Percentiles rank a stretch among this genome's conserved stretches.
Evolutionary conservation across 2,329 filamentous ascomycete species (phyloP).

Genomic region (Xylariaceae sp.): DNA sequence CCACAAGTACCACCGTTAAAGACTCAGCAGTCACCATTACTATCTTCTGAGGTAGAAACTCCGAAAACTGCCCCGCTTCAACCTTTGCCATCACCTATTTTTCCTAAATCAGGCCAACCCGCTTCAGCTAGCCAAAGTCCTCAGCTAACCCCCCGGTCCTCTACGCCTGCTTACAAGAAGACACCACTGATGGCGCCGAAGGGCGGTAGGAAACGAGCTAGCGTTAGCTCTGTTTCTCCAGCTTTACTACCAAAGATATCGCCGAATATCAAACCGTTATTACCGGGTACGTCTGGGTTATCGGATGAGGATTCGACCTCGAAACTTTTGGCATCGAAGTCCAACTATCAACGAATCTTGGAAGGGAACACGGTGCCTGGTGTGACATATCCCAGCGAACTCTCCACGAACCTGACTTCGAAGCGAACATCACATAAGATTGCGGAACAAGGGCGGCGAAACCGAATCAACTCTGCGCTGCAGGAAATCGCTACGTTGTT

Average conservation of each 20-base stretch:
- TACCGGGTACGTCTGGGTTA: slow-evolving; percentile 65
- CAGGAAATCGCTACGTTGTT: slow-evolving; percentile 89
- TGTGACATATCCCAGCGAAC: slow-evolving; percentile 85
- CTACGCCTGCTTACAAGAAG: slow-evolving; percentile 52
- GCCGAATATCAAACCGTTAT: slow-evolving; percentile 88
- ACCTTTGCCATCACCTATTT: slow-evolving; percentile 55
- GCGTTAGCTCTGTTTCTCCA: slow-evolving; percentile 77
- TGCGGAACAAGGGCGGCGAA: slow-evolving; percentile 92
- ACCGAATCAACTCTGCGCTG: slow-evolving; percentile 92
- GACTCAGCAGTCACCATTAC: slow-evolving; percentile 54
- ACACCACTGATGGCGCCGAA: slow-evolving; percentile 63
- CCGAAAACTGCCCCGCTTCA: slow-evolving; percentile 60
- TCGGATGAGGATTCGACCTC: slow-evolving; percentile 66
- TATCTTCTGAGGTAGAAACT: slow-evolving; percentile 45
- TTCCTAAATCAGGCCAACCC: slow-evolving; percentile 48
- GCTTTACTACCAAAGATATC: slow-evolving; percentile 89
- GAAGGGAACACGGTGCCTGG: slow-evolving; percentile 92
- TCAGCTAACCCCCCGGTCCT: slow-evolving; percentile 61
- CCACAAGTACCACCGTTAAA: slow-evolving; percentile 57
- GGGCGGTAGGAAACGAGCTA: slow-evolving; percentile 71
- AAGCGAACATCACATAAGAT: slow-evolving; percentile 98
- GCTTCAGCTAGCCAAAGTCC: slow-evolving; percentile 70
- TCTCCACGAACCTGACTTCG: slow-evolving; percentile 92
- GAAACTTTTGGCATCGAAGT: slow-evolving; percentile 88
- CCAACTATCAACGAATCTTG: slow-evolving; percentile 96